These are phyloP conservation scores for Coemansia sp. DNA, from an alignment of 192 early-diverging fungal genomes.

Conservation along the genomic window DNA sequence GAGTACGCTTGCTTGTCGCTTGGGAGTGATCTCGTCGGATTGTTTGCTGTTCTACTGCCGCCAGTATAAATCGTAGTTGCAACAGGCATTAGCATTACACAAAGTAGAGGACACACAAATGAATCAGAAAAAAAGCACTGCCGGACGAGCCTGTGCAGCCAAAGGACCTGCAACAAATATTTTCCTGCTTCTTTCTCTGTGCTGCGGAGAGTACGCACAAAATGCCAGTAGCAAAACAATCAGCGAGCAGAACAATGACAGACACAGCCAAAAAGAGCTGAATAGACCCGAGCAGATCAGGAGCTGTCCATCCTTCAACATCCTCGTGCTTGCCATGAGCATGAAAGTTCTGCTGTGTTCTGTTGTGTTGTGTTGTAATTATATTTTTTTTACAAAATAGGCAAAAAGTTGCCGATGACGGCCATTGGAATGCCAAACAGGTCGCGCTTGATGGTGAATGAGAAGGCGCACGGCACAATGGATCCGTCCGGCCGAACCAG, in stretches of 20 bases:
- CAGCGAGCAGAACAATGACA: too few relatives aligned
- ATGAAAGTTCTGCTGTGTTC: neutral
- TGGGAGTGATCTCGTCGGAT: too few relatives aligned
- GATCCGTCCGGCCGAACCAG: constrained; percentile 71
- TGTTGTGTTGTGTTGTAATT: neutral
- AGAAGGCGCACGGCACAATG: constrained; percentile 87
- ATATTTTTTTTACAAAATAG: constrained; percentile 39
- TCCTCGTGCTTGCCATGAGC: too few relatives aligned
- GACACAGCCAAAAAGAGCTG: too few relatives aligned
- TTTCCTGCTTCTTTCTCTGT: too few relatives aligned
- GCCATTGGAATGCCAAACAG: constrained; percentile 94
- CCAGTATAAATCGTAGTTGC: neutral
- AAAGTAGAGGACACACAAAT: neutral
- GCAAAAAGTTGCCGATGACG: constrained; percentile 72
- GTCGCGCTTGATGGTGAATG: constrained; percentile 95
- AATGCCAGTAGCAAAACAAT: too few relatives aligned
- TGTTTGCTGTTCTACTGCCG: too few relatives aligned
- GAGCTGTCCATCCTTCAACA: too few relatives aligned
- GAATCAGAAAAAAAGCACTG: neutral
- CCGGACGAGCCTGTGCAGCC: neutral
- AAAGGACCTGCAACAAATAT: too few relatives aligned
- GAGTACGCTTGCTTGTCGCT: neutral
- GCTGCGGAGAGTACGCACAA: too few relatives aligned
- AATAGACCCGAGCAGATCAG: too few relatives aligned
- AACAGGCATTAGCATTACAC: neutral